phyloP scores from a whole-genome alignment of 1,284 basidiomycete genomes.

The Coniophora puteana region DNA sequence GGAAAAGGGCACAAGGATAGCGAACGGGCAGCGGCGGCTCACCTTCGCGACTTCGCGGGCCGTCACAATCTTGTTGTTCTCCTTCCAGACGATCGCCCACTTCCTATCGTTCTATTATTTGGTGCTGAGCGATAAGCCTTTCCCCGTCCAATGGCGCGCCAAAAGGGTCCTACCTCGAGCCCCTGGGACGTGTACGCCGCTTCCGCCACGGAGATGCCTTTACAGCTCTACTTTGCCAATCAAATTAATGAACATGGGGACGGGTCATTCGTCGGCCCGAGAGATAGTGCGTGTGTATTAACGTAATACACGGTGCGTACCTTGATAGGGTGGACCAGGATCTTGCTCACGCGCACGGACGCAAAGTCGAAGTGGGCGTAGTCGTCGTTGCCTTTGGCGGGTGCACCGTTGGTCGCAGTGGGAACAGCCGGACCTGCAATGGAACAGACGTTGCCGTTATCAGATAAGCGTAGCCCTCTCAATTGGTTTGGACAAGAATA shows the following conservation, averaged over 20 bases:
- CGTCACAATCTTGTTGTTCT: constrained; percentile 52
- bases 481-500: constrained; percentile 7
- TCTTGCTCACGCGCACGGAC: constrained; percentile 50
- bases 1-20: neutral
- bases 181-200: constrained; percentile 56
- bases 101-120: constrained; percentile 59
- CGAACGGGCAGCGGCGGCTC: too few relatives aligned
- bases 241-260: constrained; percentile 12
- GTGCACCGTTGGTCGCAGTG: neutral
- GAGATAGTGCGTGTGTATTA: neutral
- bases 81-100: constrained; percentile 63
- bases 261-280: constrained; percentile 1
- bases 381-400: constrained; percentile 1
- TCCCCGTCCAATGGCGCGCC: neutral
- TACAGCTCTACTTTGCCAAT: constrained; percentile 46
- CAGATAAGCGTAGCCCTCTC: neutral
- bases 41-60: constrained; percentile 63
- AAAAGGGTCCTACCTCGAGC: constrained; percentile 48
- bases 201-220: constrained; percentile 55
- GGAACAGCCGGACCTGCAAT: constrained; percentile 10
- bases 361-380: constrained; percentile 24
- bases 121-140: constrained; percentile 1
- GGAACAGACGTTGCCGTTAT: neutral
- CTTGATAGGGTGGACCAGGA: constrained; percentile 70
- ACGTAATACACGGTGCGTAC: constrained; percentile 20